Conservation (phyloP, 169 alveolate species). For the Plasmodium vivax region DNA sequence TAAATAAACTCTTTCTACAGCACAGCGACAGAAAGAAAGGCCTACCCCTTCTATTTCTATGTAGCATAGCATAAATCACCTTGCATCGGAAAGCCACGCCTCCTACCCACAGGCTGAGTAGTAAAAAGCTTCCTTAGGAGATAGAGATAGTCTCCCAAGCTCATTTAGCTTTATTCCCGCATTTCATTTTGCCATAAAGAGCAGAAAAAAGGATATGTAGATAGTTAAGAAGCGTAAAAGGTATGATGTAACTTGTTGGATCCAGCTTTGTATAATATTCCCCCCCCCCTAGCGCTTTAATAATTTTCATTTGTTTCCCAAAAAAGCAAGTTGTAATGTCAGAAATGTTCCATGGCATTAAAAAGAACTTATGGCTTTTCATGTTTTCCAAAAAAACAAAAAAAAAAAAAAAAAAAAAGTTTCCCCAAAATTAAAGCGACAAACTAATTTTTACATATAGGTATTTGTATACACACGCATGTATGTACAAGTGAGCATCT, state of each 20-base stretch:
- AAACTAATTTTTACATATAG: background rate
- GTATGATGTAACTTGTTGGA: conserved; percentile 7
- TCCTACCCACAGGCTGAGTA: background rate
- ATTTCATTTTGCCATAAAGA: background rate
- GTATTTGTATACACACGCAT: background rate
- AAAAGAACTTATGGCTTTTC: conserved; percentile 15
- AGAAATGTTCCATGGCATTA: background rate
- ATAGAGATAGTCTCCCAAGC: background rate
- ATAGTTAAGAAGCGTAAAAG: background rate
- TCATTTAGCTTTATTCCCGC: background rate
- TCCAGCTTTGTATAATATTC: background rate
- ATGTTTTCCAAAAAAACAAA: conserved; percentile 22
- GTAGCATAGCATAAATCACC: background rate
- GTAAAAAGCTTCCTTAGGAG: background rate
- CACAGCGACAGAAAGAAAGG: background rate
- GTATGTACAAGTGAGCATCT: conserved; percentile 7
- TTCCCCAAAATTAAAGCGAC: background rate
- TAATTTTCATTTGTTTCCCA: background rate
- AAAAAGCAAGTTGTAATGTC: conserved; percentile 22
- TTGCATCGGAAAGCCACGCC: background rate
- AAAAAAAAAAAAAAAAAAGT: conserved; percentile 18
- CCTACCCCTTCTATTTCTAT: background rate
- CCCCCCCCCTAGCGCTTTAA: background rate
- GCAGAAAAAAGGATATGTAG: background rate
- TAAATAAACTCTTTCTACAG: background rate